Conservation (phyloP, 2,329 filamentous ascomycete genomes). For the Neofusicoccum ribis region DNA sequence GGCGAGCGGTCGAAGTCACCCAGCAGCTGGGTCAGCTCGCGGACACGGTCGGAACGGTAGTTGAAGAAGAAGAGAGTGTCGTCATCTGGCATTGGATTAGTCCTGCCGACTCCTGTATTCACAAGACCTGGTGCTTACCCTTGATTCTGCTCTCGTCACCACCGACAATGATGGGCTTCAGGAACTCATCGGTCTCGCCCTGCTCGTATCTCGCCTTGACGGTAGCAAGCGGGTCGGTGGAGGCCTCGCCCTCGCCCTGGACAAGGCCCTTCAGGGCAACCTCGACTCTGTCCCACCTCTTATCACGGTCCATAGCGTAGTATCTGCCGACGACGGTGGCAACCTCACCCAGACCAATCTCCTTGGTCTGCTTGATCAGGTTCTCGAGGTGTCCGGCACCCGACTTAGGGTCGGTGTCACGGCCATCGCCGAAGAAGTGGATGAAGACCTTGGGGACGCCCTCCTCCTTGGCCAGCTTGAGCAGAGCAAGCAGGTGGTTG, state of each 20-base stretch:
- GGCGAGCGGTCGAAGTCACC: conserved; percentile 91
- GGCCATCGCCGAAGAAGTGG: conserved; percentile 98
- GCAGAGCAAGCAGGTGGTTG: conserved; percentile 82
- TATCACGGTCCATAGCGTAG: conserved; percentile 99
- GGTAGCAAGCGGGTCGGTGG: conserved; percentile 79
- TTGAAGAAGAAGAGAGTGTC: conserved; percentile 99
- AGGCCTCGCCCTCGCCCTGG: conserved; percentile 81
- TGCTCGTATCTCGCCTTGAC: conserved; percentile 86
- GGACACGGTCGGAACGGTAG: conserved; percentile 96
- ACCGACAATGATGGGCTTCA: conserved; percentile 94
- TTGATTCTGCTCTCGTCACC: conserved; percentile 84
- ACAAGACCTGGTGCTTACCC: conserved; percentile 53
- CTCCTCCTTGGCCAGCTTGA: conserved; percentile 86
- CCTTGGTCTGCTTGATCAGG: conserved; percentile 75
- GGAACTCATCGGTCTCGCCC: conserved; percentile 92
- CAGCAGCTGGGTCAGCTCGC: conserved; percentile 92
- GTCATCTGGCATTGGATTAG: conserved; percentile 60
- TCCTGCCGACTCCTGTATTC: conserved; percentile 25
- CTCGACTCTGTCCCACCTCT: conserved; percentile 96
- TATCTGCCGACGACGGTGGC: conserved; percentile 94
- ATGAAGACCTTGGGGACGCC: conserved; percentile 90
- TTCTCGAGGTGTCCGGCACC: conserved; percentile 84
- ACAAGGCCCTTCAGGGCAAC: conserved; percentile 85
- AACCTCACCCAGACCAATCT: conserved; percentile 83
- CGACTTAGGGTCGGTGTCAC: conserved; percentile 97